Evolutionary conservation across 225 moss, liverwort and hornwort species (phyloP).

Genomic region (Ulota crispa): DNA sequence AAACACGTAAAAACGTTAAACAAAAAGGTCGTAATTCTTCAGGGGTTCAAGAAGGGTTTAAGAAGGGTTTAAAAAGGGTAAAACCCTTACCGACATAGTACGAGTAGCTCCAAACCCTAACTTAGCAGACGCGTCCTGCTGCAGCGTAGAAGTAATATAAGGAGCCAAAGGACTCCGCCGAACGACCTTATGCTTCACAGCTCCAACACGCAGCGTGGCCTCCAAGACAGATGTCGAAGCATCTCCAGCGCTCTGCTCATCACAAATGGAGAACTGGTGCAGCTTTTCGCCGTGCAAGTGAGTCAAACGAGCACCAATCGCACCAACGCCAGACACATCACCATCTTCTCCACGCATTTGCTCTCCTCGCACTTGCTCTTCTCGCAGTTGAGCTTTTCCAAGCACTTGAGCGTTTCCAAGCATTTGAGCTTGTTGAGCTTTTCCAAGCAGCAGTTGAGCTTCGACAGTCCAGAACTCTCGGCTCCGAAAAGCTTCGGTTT

Average conservation of each 20-base stretch:
- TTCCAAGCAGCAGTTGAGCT: constrained; percentile 16
- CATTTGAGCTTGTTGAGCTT: too few relatives aligned
- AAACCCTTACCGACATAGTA: constrained; percentile 77
- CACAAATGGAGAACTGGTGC: constrained; percentile 68
- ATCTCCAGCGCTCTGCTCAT: constrained; percentile 45
- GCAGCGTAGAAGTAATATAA: constrained; percentile 88
- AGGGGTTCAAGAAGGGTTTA: neutral
- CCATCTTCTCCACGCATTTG: too few relatives aligned
- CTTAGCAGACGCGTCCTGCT: constrained; percentile 95
- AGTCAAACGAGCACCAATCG: constrained; percentile 55
- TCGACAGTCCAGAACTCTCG: constrained; percentile 83
- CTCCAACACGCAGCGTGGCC: constrained; percentile 58
- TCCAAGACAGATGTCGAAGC: constrained; percentile 49
- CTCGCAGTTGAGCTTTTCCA: too few relatives aligned
- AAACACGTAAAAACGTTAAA: too few relatives aligned
- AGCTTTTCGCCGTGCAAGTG: constrained; percentile 76
- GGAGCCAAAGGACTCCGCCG: constrained; percentile 72
- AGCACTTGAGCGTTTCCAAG: too few relatives aligned
- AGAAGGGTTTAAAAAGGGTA: neutral
- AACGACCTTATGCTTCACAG: constrained; percentile 68
- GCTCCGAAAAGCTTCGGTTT: constrained; percentile 67
- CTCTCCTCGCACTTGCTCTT: too few relatives aligned
- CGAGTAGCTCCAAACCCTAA: constrained; percentile 80
- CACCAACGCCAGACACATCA: too few relatives aligned
- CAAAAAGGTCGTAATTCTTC: too few relatives aligned